Percentiles rank a stretch among this genome's conserved stretches.
phyloP scores from a whole-genome alignment of 73 alveolate genomes.

The Breviolum minutum region DNA sequence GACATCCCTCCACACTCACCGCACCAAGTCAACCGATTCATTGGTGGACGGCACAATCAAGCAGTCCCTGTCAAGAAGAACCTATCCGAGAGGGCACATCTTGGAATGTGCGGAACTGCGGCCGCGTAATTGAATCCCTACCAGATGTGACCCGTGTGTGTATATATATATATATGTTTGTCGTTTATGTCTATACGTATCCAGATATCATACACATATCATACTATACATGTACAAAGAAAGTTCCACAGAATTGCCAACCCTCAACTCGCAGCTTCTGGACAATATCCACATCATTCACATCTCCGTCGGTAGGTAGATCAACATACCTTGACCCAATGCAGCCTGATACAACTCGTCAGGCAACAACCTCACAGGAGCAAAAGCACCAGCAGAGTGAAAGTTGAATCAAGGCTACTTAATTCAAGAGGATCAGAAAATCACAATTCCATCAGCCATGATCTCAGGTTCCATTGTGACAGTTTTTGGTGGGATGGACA shows the following conservation, averaged over 20 bases:
- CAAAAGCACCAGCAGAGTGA: no score
- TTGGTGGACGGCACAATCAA: constrained; percentile 17
- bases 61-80: constrained; percentile 20
- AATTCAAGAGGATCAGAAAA: no score
- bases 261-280: no score
- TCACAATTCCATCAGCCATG: no score
- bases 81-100: not conserved
- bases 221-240: no score
- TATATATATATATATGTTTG: not conserved
- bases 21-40: constrained; percentile 39
- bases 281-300: no score
- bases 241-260: no score
- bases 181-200: not conserved
- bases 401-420: no score
- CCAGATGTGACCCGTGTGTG: not conserved
- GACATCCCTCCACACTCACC: not conserved
- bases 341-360: not conserved
- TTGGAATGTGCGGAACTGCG: not conserved
- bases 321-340: no score
- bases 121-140: not conserved
- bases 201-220: not conserved
- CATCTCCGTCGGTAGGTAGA: no score
- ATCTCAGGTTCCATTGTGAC: no score
- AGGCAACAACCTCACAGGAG: constrained; percentile 27
- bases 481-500: no score